These are phyloP conservation scores for Calonectria pauciramosa DNA, from an alignment of 2,329 filamentous ascomycete genomes.

Conservation along the genomic window DNA sequence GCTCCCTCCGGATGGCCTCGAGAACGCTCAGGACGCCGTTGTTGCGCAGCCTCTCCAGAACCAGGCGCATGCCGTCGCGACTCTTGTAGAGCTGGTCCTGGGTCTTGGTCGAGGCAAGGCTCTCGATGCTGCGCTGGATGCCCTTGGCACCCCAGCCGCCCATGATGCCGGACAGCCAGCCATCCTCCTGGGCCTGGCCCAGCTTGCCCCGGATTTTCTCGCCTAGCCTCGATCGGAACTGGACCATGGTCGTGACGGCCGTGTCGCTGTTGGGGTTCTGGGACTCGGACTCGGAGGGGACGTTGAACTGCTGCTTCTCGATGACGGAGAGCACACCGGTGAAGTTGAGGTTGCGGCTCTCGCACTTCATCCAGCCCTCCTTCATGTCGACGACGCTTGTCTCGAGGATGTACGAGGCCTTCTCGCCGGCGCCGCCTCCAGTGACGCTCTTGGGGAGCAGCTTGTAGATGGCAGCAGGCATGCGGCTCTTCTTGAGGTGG, in stretches of 20 bases:
- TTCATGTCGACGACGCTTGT: constrained; percentile 83
- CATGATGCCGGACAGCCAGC: constrained; percentile 67
- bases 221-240: constrained; percentile 79
- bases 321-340: constrained; percentile 84
- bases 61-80: constrained; percentile 85
- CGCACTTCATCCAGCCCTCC: constrained; percentile 86
- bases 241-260: constrained; percentile 80
- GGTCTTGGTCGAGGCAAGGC: constrained; percentile 82
- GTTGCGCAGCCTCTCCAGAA: constrained; percentile 77
- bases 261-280: constrained; percentile 60
- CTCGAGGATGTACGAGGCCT: constrained; percentile 85
- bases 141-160: constrained; percentile 75
- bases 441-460: constrained; percentile 79
- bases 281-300: constrained; percentile 48
- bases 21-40: constrained; percentile 71
- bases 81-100: constrained; percentile 84
- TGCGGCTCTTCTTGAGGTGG: constrained; percentile 84
- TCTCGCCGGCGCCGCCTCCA: constrained; percentile 73
- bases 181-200: constrained; percentile 60
- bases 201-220: constrained; percentile 73
- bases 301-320: constrained; percentile 79
- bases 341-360: constrained; percentile 86
- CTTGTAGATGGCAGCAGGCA: constrained; percentile 81
- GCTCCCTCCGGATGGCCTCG: constrained; percentile 65
- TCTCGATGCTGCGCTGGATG: constrained; percentile 85